These are phyloP conservation scores for Collybia nuda DNA, from an alignment of 768 basidiomycete genomes.

Conservation along the genomic window DNA sequence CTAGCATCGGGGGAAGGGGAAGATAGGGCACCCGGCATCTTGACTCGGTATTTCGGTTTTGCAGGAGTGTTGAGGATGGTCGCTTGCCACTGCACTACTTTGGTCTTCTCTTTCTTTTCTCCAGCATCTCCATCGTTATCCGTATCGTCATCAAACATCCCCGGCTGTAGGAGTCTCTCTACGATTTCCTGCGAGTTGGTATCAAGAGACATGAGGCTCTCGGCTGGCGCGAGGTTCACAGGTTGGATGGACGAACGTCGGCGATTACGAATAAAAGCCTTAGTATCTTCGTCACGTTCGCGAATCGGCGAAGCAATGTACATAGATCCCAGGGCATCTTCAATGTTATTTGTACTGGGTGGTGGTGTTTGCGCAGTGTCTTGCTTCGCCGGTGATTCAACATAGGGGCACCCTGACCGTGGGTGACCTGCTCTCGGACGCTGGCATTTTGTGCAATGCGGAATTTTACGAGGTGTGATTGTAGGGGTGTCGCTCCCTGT, in stretches of 20 bases:
- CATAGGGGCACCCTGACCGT: constrained; percentile 58
- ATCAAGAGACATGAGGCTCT: constrained; percentile 52
- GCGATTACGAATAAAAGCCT: constrained; percentile 28
- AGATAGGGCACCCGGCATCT: constrained; percentile 58
- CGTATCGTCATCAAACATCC: constrained; percentile 33
- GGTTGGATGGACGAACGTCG: constrained; percentile 27
- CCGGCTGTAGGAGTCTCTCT: constrained; percentile 44
- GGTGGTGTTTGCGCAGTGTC: constrained; percentile 6
- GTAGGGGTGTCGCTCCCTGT: constrained; percentile 7
- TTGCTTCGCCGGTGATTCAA: constrained; percentile 24
- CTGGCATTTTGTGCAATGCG: constrained; percentile 54
- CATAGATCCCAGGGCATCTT: constrained; percentile 46
- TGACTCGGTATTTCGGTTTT: constrained; percentile 21
- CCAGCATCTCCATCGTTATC: constrained; percentile 24
- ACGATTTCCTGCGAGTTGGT: constrained; percentile 46
- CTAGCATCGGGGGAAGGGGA: constrained; percentile 49
- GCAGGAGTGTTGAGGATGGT: constrained; percentile 18
- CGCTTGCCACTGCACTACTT: constrained; percentile 38
- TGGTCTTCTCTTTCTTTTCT: constrained; percentile 22
- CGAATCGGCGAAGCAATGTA: constrained; percentile 28
- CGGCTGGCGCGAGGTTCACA: constrained; percentile 26
- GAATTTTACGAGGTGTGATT: constrained; percentile 48
- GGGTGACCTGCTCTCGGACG: constrained; percentile 59
- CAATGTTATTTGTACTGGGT: constrained; percentile 23
- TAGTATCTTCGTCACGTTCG: constrained; percentile 31